Evolutionary conservation across 306 rosid species (phyloP).

Genomic region (Cicer yamashitae): DNA sequence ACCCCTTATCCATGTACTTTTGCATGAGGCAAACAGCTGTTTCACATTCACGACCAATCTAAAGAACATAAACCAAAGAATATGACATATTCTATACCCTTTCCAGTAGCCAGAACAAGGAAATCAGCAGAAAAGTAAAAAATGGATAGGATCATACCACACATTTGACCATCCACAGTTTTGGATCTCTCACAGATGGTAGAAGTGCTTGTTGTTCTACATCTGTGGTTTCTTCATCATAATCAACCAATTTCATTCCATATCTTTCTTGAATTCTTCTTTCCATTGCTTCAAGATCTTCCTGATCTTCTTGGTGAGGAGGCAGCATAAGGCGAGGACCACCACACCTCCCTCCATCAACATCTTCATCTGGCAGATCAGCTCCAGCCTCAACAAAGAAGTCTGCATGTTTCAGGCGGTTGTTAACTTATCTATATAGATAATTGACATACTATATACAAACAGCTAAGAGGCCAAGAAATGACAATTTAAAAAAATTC

Average conservation of each 20-base stretch:
- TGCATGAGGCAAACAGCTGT: slow-evolving; percentile 94
- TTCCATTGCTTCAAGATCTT: slow-evolving; percentile 87
- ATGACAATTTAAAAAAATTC: not conserved
- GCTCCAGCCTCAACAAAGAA: slow-evolving; percentile 70
- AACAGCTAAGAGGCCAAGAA: no score
- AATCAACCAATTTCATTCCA: slow-evolving; percentile 62
- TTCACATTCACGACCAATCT: slow-evolving; percentile 94
- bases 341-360: slow-evolving; percentile 58
- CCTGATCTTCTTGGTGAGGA: slow-evolving; percentile 76
- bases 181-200: slow-evolving; percentile 98
- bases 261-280: slow-evolving; percentile 80
- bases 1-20: slow-evolving; percentile 85
- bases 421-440: slow-evolving; percentile 5
- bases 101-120: not conserved
- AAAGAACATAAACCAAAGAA: slow-evolving; percentile 36
- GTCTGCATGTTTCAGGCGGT: slow-evolving; percentile 55
- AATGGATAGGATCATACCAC: slow-evolving; percentile 65
- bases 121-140: not conserved
- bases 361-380: slow-evolving; percentile 81
- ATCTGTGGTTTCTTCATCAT: slow-evolving; percentile 89
- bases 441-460: no score
- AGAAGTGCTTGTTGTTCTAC: slow-evolving; percentile 97
- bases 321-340: slow-evolving; percentile 46
- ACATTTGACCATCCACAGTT: slow-evolving; percentile 99
- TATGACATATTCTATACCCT: slow-evolving; percentile 23